Percentiles rank a stretch among this genome's conserved stretches.
phyloP scores from a whole-genome alignment of 306 rosid species.

The Vigna unguiculata region DNA sequence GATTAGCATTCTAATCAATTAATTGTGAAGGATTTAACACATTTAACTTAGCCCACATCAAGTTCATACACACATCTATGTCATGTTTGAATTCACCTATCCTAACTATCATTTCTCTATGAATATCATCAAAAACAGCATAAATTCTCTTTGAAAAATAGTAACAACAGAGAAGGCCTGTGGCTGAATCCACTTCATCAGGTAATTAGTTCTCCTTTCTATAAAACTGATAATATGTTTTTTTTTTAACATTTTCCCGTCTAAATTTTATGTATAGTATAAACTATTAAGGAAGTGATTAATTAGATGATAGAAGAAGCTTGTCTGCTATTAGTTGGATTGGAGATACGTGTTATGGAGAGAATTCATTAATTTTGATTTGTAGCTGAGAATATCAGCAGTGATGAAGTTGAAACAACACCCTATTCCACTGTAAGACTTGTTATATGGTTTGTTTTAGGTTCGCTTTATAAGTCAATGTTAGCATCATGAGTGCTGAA shows the following conservation, averaged over 20 bases:
- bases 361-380: conserved; percentile 34
- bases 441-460: no score
- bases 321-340: no score
- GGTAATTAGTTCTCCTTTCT: conserved; percentile 50
- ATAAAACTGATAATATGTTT: neutral
- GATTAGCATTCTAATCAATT: no score
- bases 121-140: no score
- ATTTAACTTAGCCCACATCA: no score
- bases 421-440: conserved; percentile 64
- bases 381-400: conserved; percentile 46
- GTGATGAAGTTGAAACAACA: conserved; percentile 48
- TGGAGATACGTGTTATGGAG: neutral
- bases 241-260: conserved; percentile 20
- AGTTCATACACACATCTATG: no score
- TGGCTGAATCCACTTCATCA: conserved; percentile 57
- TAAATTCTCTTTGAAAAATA: no score
- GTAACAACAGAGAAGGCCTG: conserved; percentile 32
- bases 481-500: no score
- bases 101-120: no score
- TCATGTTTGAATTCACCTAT: no score
- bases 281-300: neutral
- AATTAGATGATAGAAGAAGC: conserved; percentile 4
- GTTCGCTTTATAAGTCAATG: no score
- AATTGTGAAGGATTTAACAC: no score
- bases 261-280: neutral